phyloP scores from a whole-genome alignment of 1,284 basidiomycete species.

The Ceratobasidium sp. region DNA sequence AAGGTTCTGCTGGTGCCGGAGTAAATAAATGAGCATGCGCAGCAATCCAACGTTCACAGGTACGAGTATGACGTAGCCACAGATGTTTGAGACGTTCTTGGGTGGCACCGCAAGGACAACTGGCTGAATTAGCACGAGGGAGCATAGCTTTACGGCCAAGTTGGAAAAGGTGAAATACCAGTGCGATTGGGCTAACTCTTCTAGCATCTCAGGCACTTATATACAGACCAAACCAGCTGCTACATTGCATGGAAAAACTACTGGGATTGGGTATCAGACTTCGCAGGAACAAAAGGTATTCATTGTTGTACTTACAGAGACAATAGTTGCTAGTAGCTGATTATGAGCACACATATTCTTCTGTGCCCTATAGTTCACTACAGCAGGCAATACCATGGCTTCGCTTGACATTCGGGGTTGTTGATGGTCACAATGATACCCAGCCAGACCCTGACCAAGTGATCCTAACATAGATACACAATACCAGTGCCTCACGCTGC shows the following conservation, averaged over 20 bases:
- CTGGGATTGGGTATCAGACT: background rate
- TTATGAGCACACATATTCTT: background rate
- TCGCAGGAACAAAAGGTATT: background rate
- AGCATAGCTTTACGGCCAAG: no score
- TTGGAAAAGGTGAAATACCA: no score
- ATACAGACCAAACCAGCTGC: background rate
- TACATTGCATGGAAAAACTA: background rate
- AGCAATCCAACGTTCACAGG: background rate
- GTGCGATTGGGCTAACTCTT: no score
- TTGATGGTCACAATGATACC: no score
- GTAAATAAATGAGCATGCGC: conserved; percentile 6
- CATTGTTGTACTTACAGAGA: background rate
- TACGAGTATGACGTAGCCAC: background rate
- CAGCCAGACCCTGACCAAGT: background rate
- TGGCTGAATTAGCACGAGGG: background rate
- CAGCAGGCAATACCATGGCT: no score
- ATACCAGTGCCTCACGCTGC: background rate
- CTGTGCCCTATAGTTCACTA: background rate
- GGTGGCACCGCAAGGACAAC: background rate
- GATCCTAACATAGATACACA: background rate
- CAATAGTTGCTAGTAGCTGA: background rate
- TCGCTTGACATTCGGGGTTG: background rate
- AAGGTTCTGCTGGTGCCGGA: background rate
- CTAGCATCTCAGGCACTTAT: background rate
- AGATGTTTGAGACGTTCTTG: background rate